Evolutionary conservation across 2,329 filamentous ascomycete species (phyloP).

Genomic region (Aspergillus sp.): DNA sequence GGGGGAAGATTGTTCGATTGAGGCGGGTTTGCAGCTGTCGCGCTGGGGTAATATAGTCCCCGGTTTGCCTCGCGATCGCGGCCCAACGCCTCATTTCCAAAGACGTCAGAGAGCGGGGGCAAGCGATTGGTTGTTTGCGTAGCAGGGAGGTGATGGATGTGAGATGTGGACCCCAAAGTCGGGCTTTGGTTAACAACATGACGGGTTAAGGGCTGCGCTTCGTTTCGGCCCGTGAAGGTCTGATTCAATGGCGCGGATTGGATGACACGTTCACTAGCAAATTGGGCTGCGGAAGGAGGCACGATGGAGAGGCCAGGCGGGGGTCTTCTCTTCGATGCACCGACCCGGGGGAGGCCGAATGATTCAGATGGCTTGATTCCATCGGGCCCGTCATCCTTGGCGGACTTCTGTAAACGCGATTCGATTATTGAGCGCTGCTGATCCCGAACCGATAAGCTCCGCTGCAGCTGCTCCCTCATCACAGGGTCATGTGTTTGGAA

Average conservation of each 20-base stretch:
- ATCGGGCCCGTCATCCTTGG: slow-evolving; percentile 71
- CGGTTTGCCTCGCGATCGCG: slow-evolving; percentile 39
- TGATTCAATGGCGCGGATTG: slow-evolving; percentile 94
- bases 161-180: slow-evolving; percentile 77
- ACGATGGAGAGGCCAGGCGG: slow-evolving; percentile 91
- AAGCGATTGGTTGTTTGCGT: slow-evolving; percentile 88
- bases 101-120: slow-evolving; percentile 92
- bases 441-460: slow-evolving; percentile 89
- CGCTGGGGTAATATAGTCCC: slow-evolving; percentile 52
- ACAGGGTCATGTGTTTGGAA: slow-evolving; percentile 96
- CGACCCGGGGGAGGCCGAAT: slow-evolving; percentile 41
- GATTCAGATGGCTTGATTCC: slow-evolving; percentile 57
- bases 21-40: slow-evolving; percentile 63
- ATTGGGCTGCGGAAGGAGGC: slow-evolving; percentile 88
- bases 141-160: slow-evolving; percentile 87
- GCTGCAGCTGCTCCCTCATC: slow-evolving; percentile 92
- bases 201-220: slow-evolving; percentile 72
- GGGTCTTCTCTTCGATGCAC: slow-evolving; percentile 55
- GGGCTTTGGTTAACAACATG: slow-evolving; percentile 81
- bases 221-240: slow-evolving; percentile 88
- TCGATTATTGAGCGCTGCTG: slow-evolving; percentile 96
- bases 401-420: slow-evolving; percentile 82
- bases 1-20: slow-evolving; percentile 67
- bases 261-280: slow-evolving; percentile 91
- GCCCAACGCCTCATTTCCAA: slow-evolving; percentile 72